A percentile compares a stretch with the other conserved stretches of the same genome.
phyloP scores from a whole-genome alignment of 1,284 basidiomycete genomes.

The Puccinia horiana region DNA sequence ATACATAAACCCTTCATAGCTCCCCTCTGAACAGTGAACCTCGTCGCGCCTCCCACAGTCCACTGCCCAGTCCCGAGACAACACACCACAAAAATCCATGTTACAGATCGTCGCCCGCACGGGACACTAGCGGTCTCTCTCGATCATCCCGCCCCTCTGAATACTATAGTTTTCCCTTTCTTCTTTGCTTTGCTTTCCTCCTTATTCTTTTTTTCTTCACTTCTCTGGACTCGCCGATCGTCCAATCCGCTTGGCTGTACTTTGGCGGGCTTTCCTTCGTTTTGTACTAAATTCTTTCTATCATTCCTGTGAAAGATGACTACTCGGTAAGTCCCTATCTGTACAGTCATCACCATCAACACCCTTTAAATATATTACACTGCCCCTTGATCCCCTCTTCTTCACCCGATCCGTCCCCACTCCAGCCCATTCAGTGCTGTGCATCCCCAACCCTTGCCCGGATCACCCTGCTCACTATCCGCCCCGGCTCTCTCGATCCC shows the following conservation, averaged over 20 bases:
- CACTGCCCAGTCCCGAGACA: no score
- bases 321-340: slow-evolving; percentile 11
- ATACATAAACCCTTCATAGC: slow-evolving; percentile 1
- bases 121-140: neutral
- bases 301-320: slow-evolving; percentile 10
- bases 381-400: neutral
- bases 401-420: neutral
- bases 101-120: no score
- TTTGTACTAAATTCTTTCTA: neutral
- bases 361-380: neutral
- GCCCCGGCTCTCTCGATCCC: neutral
- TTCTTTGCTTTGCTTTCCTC: neutral
- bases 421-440: neutral
- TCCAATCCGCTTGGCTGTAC: neutral
- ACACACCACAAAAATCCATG: neutral
- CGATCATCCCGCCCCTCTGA: neutral
- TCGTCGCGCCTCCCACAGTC: neutral
- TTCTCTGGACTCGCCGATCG: neutral
- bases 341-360: neutral
- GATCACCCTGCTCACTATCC: slow-evolving; percentile 12
- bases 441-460: neutral
- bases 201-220: neutral
- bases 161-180: neutral
- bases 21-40: neutral
- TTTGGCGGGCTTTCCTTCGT: neutral